Conservation (phyloP, 306 rosid species). For the Glycine soja region DNA sequence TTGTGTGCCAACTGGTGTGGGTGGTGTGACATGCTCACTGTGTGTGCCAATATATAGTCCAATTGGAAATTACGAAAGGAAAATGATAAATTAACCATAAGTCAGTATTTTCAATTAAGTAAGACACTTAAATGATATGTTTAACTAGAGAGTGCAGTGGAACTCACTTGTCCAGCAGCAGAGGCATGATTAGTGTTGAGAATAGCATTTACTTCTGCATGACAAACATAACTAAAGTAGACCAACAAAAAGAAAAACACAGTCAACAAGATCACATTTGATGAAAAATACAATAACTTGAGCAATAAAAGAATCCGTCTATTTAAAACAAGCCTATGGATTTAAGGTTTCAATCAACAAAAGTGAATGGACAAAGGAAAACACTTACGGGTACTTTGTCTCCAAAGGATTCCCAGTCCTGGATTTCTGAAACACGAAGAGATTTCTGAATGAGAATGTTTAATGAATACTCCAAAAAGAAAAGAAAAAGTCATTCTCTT, state of each 20-base stretch:
- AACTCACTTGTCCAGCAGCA: slow-evolving; percentile 89
- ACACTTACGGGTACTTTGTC: slow-evolving; percentile 92
- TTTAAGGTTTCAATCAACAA: slow-evolving; percentile 21
- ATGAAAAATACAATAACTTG: not conserved
- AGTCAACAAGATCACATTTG: not conserved
- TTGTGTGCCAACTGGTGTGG: not conserved
- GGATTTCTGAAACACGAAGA: slow-evolving; percentile 69
- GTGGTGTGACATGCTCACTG: not conserved
- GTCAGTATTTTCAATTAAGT: not conserved
- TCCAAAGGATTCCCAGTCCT: slow-evolving; percentile 84
- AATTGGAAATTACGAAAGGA: slow-evolving; percentile 3
- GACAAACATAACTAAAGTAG: slow-evolving; percentile 83
- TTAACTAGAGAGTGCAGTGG: slow-evolving; percentile 14
- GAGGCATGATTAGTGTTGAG: slow-evolving; percentile 97
- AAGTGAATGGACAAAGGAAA: slow-evolving; percentile 12
- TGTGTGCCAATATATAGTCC: not conserved
- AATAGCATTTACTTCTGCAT: slow-evolving; percentile 95
- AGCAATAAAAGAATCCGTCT: not conserved
- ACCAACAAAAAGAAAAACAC: not conserved
- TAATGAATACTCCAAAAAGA: not conserved
- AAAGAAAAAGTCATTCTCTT: not conserved
- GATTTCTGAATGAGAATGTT: slow-evolving; percentile 20
- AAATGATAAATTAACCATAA: slow-evolving; percentile 7
- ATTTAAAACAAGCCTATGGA: not conserved
- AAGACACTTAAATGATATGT: not conserved